Evolutionary conservation across 208 protist genomes (phyloP).

Genomic region (Strigomonas culicis): DNA sequence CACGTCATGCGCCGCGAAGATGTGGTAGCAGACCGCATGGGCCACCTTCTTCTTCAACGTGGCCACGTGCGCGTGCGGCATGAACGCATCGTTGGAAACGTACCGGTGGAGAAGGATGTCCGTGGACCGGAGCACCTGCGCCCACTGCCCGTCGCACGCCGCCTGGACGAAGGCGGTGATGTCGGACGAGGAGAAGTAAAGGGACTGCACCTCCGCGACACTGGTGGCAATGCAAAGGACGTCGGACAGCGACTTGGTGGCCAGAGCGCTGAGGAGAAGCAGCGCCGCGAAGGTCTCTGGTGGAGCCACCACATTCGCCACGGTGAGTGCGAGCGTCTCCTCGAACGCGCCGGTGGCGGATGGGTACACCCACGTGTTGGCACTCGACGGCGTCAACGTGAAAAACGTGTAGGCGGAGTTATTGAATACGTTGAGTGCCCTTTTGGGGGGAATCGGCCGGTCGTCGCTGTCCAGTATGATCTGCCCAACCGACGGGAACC

Average conservation of each 20-base stretch:
- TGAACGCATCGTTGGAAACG: neutral
- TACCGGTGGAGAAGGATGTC: neutral
- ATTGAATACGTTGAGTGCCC: neutral
- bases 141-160: neutral
- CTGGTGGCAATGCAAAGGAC: constrained; percentile 14
- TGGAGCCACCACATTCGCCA: constrained; percentile 5
- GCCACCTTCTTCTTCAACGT: constrained; percentile 22
- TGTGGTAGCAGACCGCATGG: constrained; percentile 35
- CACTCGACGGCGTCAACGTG: neutral
- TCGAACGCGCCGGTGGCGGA: constrained; percentile 3
- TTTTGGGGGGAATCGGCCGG: neutral
- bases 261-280: constrained; percentile 26
- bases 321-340: neutral
- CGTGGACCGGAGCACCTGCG: neutral
- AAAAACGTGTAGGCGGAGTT: neutral
- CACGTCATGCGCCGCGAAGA: constrained; percentile 8
- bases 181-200: constrained; percentile 17
- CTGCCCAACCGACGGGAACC: constrained; percentile 24
- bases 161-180: constrained; percentile 11
- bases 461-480: neutral
- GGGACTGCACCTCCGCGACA: constrained; percentile 13
- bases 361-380: neutral
- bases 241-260: constrained; percentile 15
- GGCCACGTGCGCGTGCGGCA: constrained; percentile 7
- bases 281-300: constrained; percentile 8